Evolutionary conservation across 2,329 filamentous ascomycete genomes (phyloP).

Genomic region (Xylaria sp.): DNA sequence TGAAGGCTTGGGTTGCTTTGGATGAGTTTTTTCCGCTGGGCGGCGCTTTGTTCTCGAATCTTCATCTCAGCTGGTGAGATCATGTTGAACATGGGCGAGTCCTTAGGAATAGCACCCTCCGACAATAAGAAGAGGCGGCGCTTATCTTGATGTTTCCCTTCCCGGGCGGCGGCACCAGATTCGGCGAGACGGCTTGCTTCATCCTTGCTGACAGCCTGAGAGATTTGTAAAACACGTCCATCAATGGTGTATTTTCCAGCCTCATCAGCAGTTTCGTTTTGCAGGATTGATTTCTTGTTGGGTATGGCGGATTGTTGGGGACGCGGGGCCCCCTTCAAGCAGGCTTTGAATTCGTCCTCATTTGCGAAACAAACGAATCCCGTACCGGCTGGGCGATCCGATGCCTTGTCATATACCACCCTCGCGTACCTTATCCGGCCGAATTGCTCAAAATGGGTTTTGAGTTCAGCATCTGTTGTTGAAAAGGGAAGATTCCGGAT

Average conservation of each 20-base stretch:
- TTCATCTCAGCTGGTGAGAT: slow-evolving; percentile 81
- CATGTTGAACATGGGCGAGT: slow-evolving; percentile 76
- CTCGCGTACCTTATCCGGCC: slow-evolving; percentile 89
- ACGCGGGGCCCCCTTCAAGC: slow-evolving; percentile 76
- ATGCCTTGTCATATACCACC: slow-evolving; percentile 85
- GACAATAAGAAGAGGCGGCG: slow-evolving; percentile 84
- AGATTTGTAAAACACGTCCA: slow-evolving; percentile 83
- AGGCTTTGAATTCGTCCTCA: slow-evolving; percentile 74
- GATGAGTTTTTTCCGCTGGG: slow-evolving; percentile 88
- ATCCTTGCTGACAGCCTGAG: slow-evolving; percentile 82
- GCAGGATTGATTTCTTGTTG: slow-evolving; percentile 79
- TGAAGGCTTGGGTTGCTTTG: slow-evolving; percentile 90
- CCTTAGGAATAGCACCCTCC: slow-evolving; percentile 82
- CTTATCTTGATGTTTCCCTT: slow-evolving; percentile 80
- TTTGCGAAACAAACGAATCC: slow-evolving; percentile 94
- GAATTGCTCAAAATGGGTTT: slow-evolving; percentile 86
- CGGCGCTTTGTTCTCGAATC: slow-evolving; percentile 85
- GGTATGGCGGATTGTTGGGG: slow-evolving; percentile 52
- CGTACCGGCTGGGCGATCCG: slow-evolving; percentile 86
- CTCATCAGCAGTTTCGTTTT: slow-evolving; percentile 82
- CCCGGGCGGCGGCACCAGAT: slow-evolving; percentile 68
- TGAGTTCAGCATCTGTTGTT: slow-evolving; percentile 79
- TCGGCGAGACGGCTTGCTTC: slow-evolving; percentile 79
- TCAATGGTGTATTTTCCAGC: slow-evolving; percentile 89
- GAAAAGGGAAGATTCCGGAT: slow-evolving; percentile 94